Evolutionary conservation across 2,329 filamentous ascomycete species (phyloP).

Genomic region (Knufia fluminis): DNA sequence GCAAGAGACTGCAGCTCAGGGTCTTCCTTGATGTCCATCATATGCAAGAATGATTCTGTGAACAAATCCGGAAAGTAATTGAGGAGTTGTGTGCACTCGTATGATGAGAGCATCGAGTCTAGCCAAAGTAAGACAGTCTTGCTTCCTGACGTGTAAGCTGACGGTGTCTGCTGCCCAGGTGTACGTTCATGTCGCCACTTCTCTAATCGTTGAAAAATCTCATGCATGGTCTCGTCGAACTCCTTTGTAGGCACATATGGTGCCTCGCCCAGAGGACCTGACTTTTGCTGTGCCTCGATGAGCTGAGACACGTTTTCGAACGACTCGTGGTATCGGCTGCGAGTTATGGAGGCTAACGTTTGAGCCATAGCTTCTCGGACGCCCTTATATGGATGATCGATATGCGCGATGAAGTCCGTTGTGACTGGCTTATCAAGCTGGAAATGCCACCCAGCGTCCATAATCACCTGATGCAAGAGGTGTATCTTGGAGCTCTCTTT

Average conservation of each 20-base stretch:
- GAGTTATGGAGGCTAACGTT: slow-evolving; percentile 78
- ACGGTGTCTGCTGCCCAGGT: slow-evolving; percentile 85
- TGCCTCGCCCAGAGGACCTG: slow-evolving; percentile 72
- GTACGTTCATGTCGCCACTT: slow-evolving; percentile 76
- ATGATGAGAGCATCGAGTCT: slow-evolving; percentile 78
- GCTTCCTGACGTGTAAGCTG: slow-evolving; percentile 86
- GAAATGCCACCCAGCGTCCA: slow-evolving; percentile 92
- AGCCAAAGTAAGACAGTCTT: slow-evolving; percentile 96
- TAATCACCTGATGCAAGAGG: slow-evolving; percentile 76
- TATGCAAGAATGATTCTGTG: slow-evolving; percentile 88
- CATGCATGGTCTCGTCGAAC: slow-evolving; percentile 60
- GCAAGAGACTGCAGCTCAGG: slow-evolving; percentile 88
- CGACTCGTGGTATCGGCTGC: slow-evolving; percentile 87
- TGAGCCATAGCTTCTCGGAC: slow-evolving; percentile 91
- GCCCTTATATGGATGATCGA: slow-evolving; percentile 96
- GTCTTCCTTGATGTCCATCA: slow-evolving; percentile 99
- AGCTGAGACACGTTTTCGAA: slow-evolving; percentile 70
- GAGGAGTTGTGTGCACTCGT: slow-evolving; percentile 84
- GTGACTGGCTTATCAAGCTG: slow-evolving; percentile 79
- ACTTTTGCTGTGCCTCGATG: slow-evolving; percentile 65
- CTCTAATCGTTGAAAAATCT: slow-evolving; percentile 71
- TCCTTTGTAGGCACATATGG: slow-evolving; percentile 73
- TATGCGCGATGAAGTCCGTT: slow-evolving; percentile 77
- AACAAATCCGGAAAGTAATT: slow-evolving; percentile 85
- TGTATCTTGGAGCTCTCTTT: slow-evolving; percentile 97